These are phyloP conservation scores for Lactifluus echinatus DNA, from an alignment of 768 basidiomycete species.

Conservation along the genomic window DNA sequence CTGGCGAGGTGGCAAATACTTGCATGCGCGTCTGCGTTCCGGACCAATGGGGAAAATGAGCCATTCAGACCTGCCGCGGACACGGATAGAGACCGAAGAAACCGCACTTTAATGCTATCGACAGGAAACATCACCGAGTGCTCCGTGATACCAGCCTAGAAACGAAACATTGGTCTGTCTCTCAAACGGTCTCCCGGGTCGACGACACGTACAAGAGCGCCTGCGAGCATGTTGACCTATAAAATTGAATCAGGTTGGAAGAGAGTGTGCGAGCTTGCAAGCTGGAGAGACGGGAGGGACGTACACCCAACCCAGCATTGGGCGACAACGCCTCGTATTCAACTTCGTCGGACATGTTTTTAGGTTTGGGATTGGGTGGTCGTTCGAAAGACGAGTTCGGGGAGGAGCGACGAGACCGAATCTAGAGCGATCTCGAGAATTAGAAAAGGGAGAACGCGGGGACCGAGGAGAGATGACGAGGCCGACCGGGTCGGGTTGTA, in stretches of 20 bases:
- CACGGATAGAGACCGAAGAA: not conserved
- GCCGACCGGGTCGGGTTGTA: not conserved
- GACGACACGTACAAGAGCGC: conserved; percentile 68
- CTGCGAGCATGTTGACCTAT: conserved; percentile 95
- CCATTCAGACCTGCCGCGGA: not conserved
- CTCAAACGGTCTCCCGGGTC: not conserved
- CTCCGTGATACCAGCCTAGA: conserved; percentile 94
- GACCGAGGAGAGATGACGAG: not conserved
- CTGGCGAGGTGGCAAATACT: conserved; percentile 81
- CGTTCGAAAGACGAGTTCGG: not conserved
- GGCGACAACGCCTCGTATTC: conserved; percentile 62
- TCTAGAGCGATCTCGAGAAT: not conserved
- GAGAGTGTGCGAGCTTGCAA: not conserved
- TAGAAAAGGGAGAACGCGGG: not conserved
- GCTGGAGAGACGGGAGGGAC: conserved; percentile 22
- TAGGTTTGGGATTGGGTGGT: too few species aligned
- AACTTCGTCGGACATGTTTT: conserved; percentile 41
- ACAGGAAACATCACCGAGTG: conserved; percentile 98
- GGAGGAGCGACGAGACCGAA: not conserved
- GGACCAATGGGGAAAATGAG: not conserved
- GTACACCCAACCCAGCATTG: conserved; percentile 70
- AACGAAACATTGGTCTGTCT: not conserved
- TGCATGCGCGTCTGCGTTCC: conserved; percentile 90
- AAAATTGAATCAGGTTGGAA: conserved; percentile 13
- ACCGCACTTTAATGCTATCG: conserved; percentile 90